These are phyloP conservation scores for Agrocybe pediades DNA, from an alignment of 768 basidiomycete genomes.

Conservation along the genomic window DNA sequence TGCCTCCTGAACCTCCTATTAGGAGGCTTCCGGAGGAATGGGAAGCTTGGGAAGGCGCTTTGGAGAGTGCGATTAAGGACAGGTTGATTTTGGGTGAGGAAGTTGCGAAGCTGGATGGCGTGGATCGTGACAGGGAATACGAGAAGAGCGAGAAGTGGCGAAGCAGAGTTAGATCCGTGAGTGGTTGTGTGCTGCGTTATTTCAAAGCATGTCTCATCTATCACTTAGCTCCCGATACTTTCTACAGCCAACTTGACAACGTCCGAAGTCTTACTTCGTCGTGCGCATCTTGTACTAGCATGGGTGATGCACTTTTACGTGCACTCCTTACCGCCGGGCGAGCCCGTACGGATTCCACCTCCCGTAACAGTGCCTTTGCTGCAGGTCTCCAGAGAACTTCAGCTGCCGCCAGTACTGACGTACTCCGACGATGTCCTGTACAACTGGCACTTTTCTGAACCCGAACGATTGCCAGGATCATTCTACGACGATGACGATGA, in stretches of 20 bases:
- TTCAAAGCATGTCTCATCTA: background rate
- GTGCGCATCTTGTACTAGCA: slow-evolving; percentile 73
- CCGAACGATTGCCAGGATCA: slow-evolving; percentile 20
- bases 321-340: slow-evolving; percentile 57
- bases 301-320: slow-evolving; percentile 81
- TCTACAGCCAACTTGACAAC: slow-evolving; percentile 42
- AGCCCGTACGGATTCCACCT: slow-evolving; percentile 64
- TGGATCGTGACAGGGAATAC: slow-evolving; percentile 36
- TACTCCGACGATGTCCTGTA: slow-evolving; percentile 93
- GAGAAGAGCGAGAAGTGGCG: slow-evolving; percentile 48
- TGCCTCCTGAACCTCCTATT: slow-evolving; percentile 77
- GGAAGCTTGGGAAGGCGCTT: slow-evolving; percentile 49
- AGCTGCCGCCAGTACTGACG: slow-evolving; percentile 85
- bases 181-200: slow-evolving; percentile 13
- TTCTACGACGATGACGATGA: slow-evolving; percentile 26
- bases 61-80: slow-evolving; percentile 44
- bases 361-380: slow-evolving; percentile 76
- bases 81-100: slow-evolving; percentile 53
- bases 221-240: slow-evolving; percentile 53
- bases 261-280: slow-evolving; percentile 60
- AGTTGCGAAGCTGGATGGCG: slow-evolving; percentile 28
- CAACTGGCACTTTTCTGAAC: slow-evolving; percentile 60
- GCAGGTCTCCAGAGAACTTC: slow-evolving; percentile 65
- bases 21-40: slow-evolving; percentile 65
- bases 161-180: slow-evolving; percentile 41